Percentiles rank a stretch among this genome's conserved stretches.
Conservation (phyloP, 805 yeast species). For the Pichia phayaonensis region DNA sequence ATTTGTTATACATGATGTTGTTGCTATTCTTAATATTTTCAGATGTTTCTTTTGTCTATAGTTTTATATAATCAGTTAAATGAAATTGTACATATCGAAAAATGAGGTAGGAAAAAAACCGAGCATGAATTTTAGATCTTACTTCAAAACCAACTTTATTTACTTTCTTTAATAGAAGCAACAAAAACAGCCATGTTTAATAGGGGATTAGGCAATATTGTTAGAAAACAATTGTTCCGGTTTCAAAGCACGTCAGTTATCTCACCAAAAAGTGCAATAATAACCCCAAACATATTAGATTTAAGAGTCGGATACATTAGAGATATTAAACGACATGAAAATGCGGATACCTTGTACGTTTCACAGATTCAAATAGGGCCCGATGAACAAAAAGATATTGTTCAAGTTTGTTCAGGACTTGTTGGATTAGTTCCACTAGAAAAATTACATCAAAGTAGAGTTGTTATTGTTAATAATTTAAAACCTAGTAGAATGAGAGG, state of each 20-base stretch:
- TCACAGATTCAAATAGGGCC: constrained; percentile 35
- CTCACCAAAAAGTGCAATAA: not conserved
- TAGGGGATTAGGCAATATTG: not conserved
- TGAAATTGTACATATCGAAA: no score
- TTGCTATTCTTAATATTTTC: not conserved
- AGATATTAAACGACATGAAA: constrained; percentile 40
- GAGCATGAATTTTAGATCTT: not conserved
- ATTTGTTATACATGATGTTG: not conserved
- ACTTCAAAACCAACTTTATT: not conserved
- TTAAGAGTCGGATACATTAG: constrained; percentile 42
- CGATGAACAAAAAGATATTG: constrained; percentile 4
- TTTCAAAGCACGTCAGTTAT: constrained; percentile 4
- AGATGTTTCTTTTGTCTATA: not conserved
- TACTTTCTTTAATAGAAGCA: not conserved
- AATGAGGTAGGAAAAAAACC: not conserved
- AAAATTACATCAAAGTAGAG: constrained; percentile 32
- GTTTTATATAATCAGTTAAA: not conserved
- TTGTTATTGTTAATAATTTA: constrained; percentile 50
- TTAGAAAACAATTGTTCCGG: not conserved
- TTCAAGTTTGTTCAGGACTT: constrained; percentile 54
- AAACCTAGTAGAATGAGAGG: constrained; percentile 62
- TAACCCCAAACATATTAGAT: constrained; percentile 18
- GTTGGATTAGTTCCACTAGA: constrained; percentile 36
- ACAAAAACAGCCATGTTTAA: not conserved
- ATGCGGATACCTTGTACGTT: constrained; percentile 54